Evolutionary conservation across 805 yeast genomes (phyloP), one percentile per base, ranked within the genome.

Genomic region (Cyberlindnera xylosilytica): DNA sequence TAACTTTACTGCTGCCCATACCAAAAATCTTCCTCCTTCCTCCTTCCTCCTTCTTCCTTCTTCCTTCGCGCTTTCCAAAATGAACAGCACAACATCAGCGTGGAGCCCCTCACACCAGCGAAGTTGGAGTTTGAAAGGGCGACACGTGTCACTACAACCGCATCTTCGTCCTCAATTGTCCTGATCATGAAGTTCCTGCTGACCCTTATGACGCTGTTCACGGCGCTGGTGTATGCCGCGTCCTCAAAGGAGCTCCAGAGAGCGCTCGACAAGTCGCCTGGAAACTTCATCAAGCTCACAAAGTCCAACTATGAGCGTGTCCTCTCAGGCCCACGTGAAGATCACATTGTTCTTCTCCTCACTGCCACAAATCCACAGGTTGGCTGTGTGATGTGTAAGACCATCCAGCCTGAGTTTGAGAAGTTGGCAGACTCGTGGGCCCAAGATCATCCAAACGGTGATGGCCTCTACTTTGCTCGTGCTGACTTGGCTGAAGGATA

Each of bases 331-430:
- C 76, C 80, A 18, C 73, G 91, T 56, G 76, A 74, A 31, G 88
- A 87, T 54, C 79, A 78, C 61, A 73, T 83, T 29, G 57, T 86
- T n/a, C 71, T 85, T 11, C 71, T 83, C 42, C 65, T 91, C 47
- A 85, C 97, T 0, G 88, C 97, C 3, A 75, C 82, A 9, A 73
- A 81, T 37, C 72, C 87, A 2, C 77, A 78, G 47, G 75, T 90
- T 57, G 87, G 86, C 11, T 93, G 99, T 67, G 68, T 69, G 1
- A 68, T 86, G 39, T 93, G 99, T 72, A 53, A 66, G 9, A 79
- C 81, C 33, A 74, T 85, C 53, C 78, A 73, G 20, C 95, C 97
- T 2, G 76, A 74, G 33, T 86, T 63, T 55, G 74, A 74, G 15
- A 57, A 64, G 33, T 63, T 88, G 31, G 95, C 87, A 7, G 55